Evolutionary conservation across 495 filamentous ascomycete species (phyloP).

Genomic region (Penicillium odoratum): DNA sequence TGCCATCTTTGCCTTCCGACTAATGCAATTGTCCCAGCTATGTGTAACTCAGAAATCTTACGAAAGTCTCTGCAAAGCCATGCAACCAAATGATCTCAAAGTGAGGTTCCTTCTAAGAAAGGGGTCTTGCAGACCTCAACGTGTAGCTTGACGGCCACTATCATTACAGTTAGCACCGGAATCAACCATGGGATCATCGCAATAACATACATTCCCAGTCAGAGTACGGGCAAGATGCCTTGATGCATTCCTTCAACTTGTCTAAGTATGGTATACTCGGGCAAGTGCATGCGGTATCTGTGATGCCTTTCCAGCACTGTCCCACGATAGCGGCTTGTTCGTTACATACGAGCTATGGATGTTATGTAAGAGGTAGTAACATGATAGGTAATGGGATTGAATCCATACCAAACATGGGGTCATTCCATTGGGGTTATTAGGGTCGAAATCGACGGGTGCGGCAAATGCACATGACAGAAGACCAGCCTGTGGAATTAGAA

Average conservation of each 20-base stretch:
- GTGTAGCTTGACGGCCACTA: neutral
- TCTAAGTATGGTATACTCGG: constrained; percentile 1
- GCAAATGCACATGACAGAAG: neutral
- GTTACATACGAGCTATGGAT: constrained; percentile 3
- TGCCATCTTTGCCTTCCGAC: no score
- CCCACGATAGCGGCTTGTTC: constrained; percentile 1
- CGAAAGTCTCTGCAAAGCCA: no score
- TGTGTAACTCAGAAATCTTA: no score
- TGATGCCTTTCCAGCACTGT: neutral
- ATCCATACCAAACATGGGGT: constrained; percentile 2
- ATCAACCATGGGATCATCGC: neutral
- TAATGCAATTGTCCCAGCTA: no score
- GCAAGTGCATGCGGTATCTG: constrained; percentile 6
- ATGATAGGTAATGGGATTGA: neutral
- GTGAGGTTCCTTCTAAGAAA: neutral
- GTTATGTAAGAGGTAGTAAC: neutral
- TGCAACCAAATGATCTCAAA: neutral
- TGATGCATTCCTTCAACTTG: neutral
- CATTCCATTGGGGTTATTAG: neutral
- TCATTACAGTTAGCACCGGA: neutral
- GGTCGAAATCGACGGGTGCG: neutral
- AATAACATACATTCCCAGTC: constrained; percentile 6
- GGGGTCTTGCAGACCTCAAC: constrained; percentile 2
- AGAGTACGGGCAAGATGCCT: neutral
- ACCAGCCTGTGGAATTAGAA: neutral